A percentile compares a stretch with the other conserved stretches of the same genome.
These are phyloP conservation scores for Fragaria ananassa DNA, from an alignment of 306 rosid genomes.

Conservation along the genomic window DNA sequence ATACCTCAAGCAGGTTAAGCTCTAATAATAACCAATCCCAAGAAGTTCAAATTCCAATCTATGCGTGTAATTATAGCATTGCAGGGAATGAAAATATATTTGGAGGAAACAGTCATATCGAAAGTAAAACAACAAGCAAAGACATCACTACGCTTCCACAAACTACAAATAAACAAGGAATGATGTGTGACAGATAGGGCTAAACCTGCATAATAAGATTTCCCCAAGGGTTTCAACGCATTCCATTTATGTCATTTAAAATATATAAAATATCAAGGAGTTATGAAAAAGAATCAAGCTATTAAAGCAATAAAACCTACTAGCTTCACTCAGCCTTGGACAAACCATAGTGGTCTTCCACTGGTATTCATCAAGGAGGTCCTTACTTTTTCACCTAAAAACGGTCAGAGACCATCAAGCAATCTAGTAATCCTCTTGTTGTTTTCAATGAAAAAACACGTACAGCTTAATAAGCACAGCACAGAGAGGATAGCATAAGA, in stretches of 20 bases:
- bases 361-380: neutral
- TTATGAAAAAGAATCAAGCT: neutral
- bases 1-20: neutral
- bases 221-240: neutral
- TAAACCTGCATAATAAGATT: neutral
- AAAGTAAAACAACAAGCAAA: neutral
- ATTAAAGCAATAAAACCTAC: neutral
- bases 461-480: neutral
- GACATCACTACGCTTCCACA: neutral
- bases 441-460: neutral
- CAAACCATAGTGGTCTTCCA: neutral
- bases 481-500: neutral
- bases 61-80: neutral
- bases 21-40: neutral
- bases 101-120: neutral
- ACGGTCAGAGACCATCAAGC: neutral
- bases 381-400: neutral
- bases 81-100: neutral
- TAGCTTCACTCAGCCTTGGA: neutral
- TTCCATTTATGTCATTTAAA: neutral
- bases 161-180: neutral
- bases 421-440: neutral
- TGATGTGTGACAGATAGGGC: neutral
- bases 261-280: neutral
- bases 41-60: neutral